Evolutionary conservation across 306 rosid species (phyloP), one percentile per base, ranked within the genome.

Genomic region (Calophaca sinica): DNA sequence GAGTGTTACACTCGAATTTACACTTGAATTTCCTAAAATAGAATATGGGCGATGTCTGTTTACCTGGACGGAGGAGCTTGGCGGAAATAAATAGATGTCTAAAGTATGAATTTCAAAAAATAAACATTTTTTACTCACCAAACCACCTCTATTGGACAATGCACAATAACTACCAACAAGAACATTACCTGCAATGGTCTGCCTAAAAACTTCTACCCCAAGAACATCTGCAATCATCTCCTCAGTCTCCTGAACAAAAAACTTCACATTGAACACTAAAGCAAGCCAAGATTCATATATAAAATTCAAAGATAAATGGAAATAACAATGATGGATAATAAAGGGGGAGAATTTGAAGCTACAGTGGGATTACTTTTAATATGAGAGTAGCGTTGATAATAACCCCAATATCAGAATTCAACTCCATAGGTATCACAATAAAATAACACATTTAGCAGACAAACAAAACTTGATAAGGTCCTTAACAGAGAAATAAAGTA

Each of bases 181-280:
- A 54, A 88, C 86, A 42, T 94, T 94, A 8, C 96, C 97, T 1
- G 98, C 98, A 64, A 94, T 84, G 7, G 97, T 91, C 82, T 94
- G 97, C 84, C 97, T 85, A 82, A 94, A 94, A 70, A 94, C 98
- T 81, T 94, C 98, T 15, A 94, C 97, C 66, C 97, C 97, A 14
- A 94, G 96, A 68, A 91, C 96, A 81, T 94, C 98, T 1, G 98
- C 87, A 28, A 94, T 92, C 84, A 94, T 80, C 73, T 94, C 96
- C 81, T 94, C 98, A 29, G 97, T 94, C 51, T 91, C 98, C 98
- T 94, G 82, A 51, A 50, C 32, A 83, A 79, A 75, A 52, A 36
- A 78, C 53, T 41, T 41, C 58, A 72, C 42, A 76, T 54, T 79
- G 64, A 72, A 14, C 13, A 68, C 59, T 50, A 46, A 72, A 48